These are phyloP conservation scores for Hyaloscypha bicolor DNA, from an alignment of 495 filamentous ascomycete genomes.

Conservation along the genomic window DNA sequence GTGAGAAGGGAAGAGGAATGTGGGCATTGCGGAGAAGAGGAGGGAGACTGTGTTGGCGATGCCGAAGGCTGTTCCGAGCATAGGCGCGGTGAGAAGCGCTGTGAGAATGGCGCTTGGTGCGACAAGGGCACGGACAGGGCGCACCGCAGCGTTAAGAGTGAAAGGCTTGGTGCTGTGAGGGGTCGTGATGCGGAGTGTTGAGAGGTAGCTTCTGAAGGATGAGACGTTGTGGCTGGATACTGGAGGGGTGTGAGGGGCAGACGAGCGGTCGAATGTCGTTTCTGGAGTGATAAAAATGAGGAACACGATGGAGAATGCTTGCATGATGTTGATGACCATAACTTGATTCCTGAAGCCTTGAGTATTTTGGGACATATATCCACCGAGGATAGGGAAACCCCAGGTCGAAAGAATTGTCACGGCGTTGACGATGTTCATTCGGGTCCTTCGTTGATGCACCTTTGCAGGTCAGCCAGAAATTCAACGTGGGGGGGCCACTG, in stretches of 20 bases:
- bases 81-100: slow-evolving; percentile 44
- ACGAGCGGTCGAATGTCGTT: slow-evolving; percentile 46
- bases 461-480: slow-evolving; percentile 28
- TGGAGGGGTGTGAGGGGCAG: slow-evolving; percentile 33
- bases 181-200: slow-evolving; percentile 40
- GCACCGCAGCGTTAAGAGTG: slow-evolving; percentile 36
- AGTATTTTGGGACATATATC: slow-evolving; percentile 41
- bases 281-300: slow-evolving; percentile 51
- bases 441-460: slow-evolving; percentile 49
- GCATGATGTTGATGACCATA: slow-evolving; percentile 48
- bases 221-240: slow-evolving; percentile 26
- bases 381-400: slow-evolving; percentile 51
- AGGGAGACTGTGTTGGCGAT: slow-evolving; percentile 45
- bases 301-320: slow-evolving; percentile 46
- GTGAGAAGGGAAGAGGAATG: slow-evolving; percentile 39
- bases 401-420: slow-evolving; percentile 48
- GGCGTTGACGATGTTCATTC: slow-evolving; percentile 42
- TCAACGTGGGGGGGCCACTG: neutral
- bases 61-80: slow-evolving; percentile 45
- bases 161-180: slow-evolving; percentile 26
- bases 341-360: slow-evolving; percentile 46
- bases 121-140: slow-evolving; percentile 45
- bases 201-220: slow-evolving; percentile 41
- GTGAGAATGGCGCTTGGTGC: slow-evolving; percentile 48
- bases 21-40: slow-evolving; percentile 47